These are phyloP conservation scores for Diaporthe capsici DNA, from an alignment of 2,329 filamentous ascomycete species.

Conservation along the genomic window DNA sequence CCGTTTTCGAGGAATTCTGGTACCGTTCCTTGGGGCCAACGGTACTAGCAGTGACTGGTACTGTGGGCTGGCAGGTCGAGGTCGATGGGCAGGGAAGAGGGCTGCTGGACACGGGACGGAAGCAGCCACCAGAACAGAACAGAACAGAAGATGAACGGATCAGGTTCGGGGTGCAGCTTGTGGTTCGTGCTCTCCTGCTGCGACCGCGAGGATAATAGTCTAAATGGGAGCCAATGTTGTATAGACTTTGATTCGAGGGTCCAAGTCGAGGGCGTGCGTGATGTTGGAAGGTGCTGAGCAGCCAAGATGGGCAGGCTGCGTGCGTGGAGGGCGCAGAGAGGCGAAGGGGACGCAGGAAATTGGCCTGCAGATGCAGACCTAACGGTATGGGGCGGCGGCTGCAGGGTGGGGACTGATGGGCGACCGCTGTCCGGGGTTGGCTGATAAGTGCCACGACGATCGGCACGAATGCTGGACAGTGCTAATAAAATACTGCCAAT, in stretches of 20 bases:
- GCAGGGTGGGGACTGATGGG: conserved; percentile 9
- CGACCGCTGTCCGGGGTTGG: conserved; percentile 1
- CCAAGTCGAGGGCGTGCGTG: conserved; percentile 15
- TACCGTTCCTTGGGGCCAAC: conserved; percentile 14
- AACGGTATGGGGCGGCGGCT: conserved; percentile 26
- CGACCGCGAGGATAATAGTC: background rate
- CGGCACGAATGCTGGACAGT: conserved; percentile 29
- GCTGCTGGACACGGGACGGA: conserved; percentile 35
- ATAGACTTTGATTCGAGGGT: conserved; percentile 17
- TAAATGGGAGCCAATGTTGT: conserved; percentile 29
- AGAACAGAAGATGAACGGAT: background rate
- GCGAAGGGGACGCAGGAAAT: conserved; percentile 32
- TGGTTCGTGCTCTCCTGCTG: conserved; percentile 29
- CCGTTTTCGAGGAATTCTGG: conserved; percentile 18
- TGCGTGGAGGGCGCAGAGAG: conserved; percentile 2
- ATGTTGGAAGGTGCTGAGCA: conserved; percentile 10
- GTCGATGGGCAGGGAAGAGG: conserved; percentile 15
- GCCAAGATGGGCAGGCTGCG: background rate
- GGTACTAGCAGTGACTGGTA: conserved; percentile 28
- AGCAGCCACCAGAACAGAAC: conserved; percentile 21
- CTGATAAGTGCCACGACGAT: conserved; percentile 27
- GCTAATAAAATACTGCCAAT: conserved; percentile 28
- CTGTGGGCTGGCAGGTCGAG: conserved; percentile 26
- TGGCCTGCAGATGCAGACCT: conserved; percentile 19
- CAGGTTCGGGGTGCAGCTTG: conserved; percentile 13